Conservation (phyloP, 2,329 filamentous ascomycete species). For the Sporothrix schenckii region DNA sequence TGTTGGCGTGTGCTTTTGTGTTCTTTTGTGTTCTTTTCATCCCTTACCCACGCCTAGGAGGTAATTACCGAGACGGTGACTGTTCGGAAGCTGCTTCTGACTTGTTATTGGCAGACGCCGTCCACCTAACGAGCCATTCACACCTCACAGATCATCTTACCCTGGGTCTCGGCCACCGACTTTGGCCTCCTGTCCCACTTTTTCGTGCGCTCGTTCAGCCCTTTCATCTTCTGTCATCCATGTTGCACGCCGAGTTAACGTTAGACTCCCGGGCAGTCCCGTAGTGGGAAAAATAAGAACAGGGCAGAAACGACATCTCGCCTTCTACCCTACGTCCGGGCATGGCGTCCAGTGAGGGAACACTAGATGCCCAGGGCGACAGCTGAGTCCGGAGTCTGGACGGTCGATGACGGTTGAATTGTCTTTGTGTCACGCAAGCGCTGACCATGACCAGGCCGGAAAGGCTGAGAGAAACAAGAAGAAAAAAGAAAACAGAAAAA, state of each 20-base stretch:
- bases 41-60: conserved; percentile 7
- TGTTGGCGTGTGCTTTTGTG: conserved; percentile 36
- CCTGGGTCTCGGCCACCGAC: conserved; percentile 37
- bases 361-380: not conserved
- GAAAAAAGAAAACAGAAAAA: not conserved
- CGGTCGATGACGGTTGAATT: not conserved
- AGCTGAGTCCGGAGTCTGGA: not conserved
- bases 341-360: not conserved
- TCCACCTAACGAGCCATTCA: conserved; percentile 34
- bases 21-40: not conserved
- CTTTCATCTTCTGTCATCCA: not conserved
- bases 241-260: conserved; percentile 23
- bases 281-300: conserved; percentile 28
- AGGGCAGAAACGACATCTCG: not conserved
- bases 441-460: conserved; percentile 12
- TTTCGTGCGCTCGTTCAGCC: conserved; percentile 20
- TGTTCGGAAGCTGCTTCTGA: conserved; percentile 33
- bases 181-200: conserved; percentile 40
- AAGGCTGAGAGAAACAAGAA: not conserved
- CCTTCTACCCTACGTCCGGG: conserved; percentile 3
- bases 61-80: conserved; percentile 37
- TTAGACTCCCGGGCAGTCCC: conserved; percentile 32
- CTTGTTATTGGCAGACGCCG: conserved; percentile 40
- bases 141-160: conserved; percentile 31
- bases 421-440: conserved; percentile 3